These are phyloP conservation scores for Colletotrichum sp. DNA, from an alignment of 2,329 filamentous ascomycete genomes.

Conservation along the genomic window DNA sequence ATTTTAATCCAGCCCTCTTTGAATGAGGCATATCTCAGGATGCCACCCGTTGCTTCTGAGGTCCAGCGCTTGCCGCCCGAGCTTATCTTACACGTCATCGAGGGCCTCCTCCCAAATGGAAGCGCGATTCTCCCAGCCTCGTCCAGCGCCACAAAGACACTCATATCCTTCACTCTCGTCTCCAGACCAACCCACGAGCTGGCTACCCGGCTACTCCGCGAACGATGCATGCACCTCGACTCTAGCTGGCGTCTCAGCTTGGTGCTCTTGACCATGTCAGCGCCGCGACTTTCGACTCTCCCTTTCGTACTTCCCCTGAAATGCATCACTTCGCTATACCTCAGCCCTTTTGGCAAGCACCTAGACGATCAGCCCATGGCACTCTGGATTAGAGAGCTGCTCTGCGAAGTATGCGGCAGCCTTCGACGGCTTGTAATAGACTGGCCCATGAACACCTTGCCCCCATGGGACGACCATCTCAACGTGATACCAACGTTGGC, in stretches of 20 bases:
- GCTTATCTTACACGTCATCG: slow-evolving; percentile 39
- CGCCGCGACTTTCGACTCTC: not conserved
- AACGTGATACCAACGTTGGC: slow-evolving; percentile 43
- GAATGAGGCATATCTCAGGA: not conserved
- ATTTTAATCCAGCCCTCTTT: not conserved
- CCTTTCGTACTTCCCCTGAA: slow-evolving; percentile 28
- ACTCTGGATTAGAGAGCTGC: slow-evolving; percentile 44
- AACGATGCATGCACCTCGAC: slow-evolving; percentile 51
- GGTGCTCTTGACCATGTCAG: slow-evolving; percentile 37
- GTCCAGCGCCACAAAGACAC: slow-evolving; percentile 43
- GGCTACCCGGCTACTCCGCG: slow-evolving; percentile 47
- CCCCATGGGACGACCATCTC: slow-evolving; percentile 46
- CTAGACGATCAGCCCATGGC: slow-evolving; percentile 46
- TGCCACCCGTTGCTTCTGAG: not conserved
- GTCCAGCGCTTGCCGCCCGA: slow-evolving; percentile 33
- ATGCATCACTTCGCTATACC: slow-evolving; percentile 45
- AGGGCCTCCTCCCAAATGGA: slow-evolving; percentile 36
- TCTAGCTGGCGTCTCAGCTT: slow-evolving; percentile 37
- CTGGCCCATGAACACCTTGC: slow-evolving; percentile 51
- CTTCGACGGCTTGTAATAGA: slow-evolving; percentile 52
- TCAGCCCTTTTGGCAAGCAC: slow-evolving; percentile 40
- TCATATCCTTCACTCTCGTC: slow-evolving; percentile 48
- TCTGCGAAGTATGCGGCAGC: slow-evolving; percentile 42
- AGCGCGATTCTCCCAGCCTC: slow-evolving; percentile 35
- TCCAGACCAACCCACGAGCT: slow-evolving; percentile 45